Base-by-base conservation (phyloP, 306 rosid genomes). In the Corylus americana region DNA sequence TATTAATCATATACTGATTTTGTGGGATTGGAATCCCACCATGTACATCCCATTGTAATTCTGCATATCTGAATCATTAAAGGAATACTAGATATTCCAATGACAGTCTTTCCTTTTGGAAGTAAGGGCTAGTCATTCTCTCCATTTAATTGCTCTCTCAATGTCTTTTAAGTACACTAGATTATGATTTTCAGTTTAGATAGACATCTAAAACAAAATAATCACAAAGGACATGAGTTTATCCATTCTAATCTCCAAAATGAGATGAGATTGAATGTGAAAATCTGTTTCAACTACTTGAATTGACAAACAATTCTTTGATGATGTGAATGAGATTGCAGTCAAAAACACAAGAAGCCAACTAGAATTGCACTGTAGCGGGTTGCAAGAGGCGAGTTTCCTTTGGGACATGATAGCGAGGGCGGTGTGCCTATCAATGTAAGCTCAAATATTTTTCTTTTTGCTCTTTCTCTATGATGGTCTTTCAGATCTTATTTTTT, bases 21-120 rank as follows among this genome's bases (percentile, higher is more conserved):
- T 7, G 42, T 71, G 42, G 75, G 57, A 14, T 50, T 49, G 61
- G 50, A 50, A 44, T 50, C 12, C 59, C 57, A 71, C 11, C 20
- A 50, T 71, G 44, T 71, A 70, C 39, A 70, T 10, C 55, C 74
- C 55, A 13, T 48, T 49, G 74, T 48, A 71, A 67, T 13, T 8
- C 5, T 37, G 71, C 49, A 67, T 10, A 68, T 42, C 9, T n/a
- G 13, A 42, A 10, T 42, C 22, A 22, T 62, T 31, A 42, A 68
- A 3, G n/a, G 27, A 68, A 35, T 5, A 5, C 42, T 42, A 68
- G 49, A 10, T 59, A 25, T 59, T 59, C 39, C 66, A 59, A 59
- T 11, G 17, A 11, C 37, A 7, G 7, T 9, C 66, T 67, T n/a
- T 39, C 12, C 25, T 18, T 68, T 68, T 42, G 17, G 17, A 14